Evolutionary conservation across 768 basidiomycete genomes (phyloP).

Genomic region (Russula abietina): DNA sequence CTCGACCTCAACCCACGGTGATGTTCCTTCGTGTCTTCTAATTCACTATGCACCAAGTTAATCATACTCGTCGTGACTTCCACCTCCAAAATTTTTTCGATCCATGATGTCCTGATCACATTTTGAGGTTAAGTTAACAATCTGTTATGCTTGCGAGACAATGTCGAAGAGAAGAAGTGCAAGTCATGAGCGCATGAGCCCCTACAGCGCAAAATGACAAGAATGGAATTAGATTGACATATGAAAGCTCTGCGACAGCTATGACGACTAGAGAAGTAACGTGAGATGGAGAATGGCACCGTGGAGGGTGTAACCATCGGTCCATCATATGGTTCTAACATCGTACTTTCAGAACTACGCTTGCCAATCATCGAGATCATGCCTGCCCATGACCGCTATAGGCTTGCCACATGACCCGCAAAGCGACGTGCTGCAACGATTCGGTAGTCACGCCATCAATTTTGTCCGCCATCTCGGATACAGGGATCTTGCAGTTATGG

Average conservation of each 20-base stretch:
- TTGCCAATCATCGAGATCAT: constrained; percentile 66
- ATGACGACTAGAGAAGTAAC: not conserved
- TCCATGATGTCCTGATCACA: not conserved
- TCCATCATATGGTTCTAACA: constrained; percentile 37
- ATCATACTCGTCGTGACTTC: not conserved
- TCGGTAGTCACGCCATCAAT: constrained; percentile 71
- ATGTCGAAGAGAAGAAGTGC: not conserved
- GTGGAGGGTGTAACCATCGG: not conserved
- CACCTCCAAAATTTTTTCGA: not conserved
- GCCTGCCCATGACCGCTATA: constrained; percentile 76
- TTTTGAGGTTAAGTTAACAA: not conserved
- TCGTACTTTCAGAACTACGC: constrained; percentile 65
- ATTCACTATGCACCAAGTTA: not conserved
- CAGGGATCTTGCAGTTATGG: constrained; percentile 76
- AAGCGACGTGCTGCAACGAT: constrained; percentile 70
- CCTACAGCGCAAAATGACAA: not conserved
- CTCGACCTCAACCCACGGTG: too few species aligned
- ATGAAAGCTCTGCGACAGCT: not conserved
- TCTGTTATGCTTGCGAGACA: not conserved
- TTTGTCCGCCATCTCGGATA: constrained; percentile 85
- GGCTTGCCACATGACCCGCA: constrained; percentile 56
- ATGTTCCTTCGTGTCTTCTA: too few species aligned
- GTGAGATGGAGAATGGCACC: not conserved
- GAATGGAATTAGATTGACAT: not conserved
- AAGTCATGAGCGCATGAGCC: not conserved